Conservation (phyloP, 1,284 basidiomycete species). For the Tremellales sp. region DNA sequence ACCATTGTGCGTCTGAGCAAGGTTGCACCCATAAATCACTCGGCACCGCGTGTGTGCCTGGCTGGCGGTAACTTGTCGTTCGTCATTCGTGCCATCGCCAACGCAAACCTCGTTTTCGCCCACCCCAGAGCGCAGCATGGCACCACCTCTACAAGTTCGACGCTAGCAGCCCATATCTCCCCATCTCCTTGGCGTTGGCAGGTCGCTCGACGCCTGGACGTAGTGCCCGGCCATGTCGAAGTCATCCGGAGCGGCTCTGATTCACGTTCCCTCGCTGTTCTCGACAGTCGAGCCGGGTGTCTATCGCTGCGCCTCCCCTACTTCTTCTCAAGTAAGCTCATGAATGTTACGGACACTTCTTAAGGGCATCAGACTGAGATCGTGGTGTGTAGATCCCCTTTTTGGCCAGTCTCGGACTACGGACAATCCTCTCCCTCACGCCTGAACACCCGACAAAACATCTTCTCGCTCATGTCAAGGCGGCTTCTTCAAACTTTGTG, state of each 20-base stretch:
- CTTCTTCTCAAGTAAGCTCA: constrained; percentile 31
- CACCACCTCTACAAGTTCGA: no score
- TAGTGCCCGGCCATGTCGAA: no score
- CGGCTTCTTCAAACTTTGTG: constrained; percentile 35
- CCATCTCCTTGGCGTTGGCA: no score
- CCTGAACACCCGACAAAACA: constrained; percentile 42
- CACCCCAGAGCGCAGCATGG: no score
- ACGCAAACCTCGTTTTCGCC: no score
- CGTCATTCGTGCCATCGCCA: no score
- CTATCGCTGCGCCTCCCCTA: constrained; percentile 41
- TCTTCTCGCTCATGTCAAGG: constrained; percentile 25
- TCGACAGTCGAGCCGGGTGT: constrained; percentile 42
- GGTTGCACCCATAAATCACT: no score
- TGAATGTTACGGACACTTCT: background rate
- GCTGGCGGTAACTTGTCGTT: no score
- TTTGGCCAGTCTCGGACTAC: constrained; percentile 33
- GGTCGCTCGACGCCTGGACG: no score
- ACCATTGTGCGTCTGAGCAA: no score
- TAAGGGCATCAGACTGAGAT: background rate
- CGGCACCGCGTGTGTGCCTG: no score
- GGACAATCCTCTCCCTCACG: constrained; percentile 43
- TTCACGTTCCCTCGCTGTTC: constrained; percentile 40
- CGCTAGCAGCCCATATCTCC: no score
- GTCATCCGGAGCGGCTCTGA: constrained; percentile 25
- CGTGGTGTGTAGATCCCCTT: constrained; percentile 33